These are phyloP conservation scores for Leccinum barrowsii DNA, from an alignment of 768 basidiomycete species.

Conservation along the genomic window DNA sequence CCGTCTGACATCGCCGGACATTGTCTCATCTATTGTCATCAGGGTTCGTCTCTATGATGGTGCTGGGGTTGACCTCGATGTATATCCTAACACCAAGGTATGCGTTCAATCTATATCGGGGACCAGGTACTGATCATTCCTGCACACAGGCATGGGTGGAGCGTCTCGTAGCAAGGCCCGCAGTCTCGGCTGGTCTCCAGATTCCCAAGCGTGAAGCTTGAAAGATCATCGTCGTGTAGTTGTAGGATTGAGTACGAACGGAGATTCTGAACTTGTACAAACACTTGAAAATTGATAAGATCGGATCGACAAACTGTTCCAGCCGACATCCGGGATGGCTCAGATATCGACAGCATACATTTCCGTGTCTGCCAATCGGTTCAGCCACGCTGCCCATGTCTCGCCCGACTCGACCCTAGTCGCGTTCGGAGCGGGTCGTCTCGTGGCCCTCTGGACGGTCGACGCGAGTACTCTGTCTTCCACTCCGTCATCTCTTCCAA, in stretches of 20 bases:
- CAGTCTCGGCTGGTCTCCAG: slow-evolving; percentile 22
- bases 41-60: slow-evolving; percentile 54
- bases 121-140: background rate
- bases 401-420: slow-evolving; percentile 35
- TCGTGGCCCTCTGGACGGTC: slow-evolving; percentile 59
- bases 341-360: slow-evolving; percentile 37
- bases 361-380: slow-evolving; percentile 47
- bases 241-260: background rate
- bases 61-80: slow-evolving; percentile 56
- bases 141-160: slow-evolving; percentile 28
- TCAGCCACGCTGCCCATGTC: slow-evolving; percentile 37
- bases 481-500: slow-evolving; percentile 2
- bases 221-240: background rate
- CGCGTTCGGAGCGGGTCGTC: slow-evolving; percentile 55
- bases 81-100: slow-evolving; percentile 63
- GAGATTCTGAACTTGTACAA: slow-evolving; percentile 2
- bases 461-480: slow-evolving; percentile 34
- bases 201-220: slow-evolving; percentile 6
- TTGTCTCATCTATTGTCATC: background rate
- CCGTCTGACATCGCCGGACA: background rate
- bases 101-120: background rate
- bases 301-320: background rate
- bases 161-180: slow-evolving; percentile 21
- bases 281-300: slow-evolving; percentile 5
- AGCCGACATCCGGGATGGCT: slow-evolving; percentile 5